Base-by-base conservation (phyloP, 2,329 filamentous ascomycete species). In the Fusarium buxicola region DNA sequence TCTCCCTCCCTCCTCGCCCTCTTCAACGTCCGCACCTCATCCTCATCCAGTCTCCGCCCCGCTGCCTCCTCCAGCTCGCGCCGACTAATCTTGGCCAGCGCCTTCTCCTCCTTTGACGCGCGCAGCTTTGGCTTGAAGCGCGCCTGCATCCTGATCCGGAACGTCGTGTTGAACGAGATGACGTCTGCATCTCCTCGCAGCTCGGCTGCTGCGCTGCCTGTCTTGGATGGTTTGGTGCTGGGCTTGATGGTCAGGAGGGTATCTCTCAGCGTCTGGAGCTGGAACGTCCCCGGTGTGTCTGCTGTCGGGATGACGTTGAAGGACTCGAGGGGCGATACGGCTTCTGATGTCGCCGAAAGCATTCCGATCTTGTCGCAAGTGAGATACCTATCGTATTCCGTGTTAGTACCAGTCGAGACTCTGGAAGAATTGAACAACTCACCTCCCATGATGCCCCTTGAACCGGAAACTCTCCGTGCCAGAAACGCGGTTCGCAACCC, bases 141-240 rank as follows among this genome's bases (percentile, higher is more conserved):
- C 18, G 94, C 92, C 79, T 98, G 94, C 94, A 98, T 97, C 50
- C 94, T 90, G 69, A 98, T 86, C 45, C 92, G 85, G 58, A 96
- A 75, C 7, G 88, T 90, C 9, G 92, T 92, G 68, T 85, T 85
- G 71, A 91, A 91, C 5, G 82, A 84, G 46, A 88, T 86, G 8
- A 80, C 78, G 12, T 89, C 86, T 8, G 87, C 89, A 74, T 97
- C 92, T 44, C 92, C 93, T 28, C 92, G 87, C 11, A 96, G 81
- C 66, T 94, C 89, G 1, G 87, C 83, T 1, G 78, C 71, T 1
- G 61, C 51, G 24, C 35, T 38, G 32, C 79, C 81, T 4, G 78
- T 70, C 56, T 84, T 85, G 18, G 81, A 79, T 2, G 78, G 72
- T 54, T 84, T 85, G 16, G 80, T 79, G 9, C 80, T 77, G 15